Evolutionary conservation across 2,329 filamentous ascomycete species (phyloP), one percentile per base, ranked within the genome.

Genomic region (Epichloe festucae): DNA sequence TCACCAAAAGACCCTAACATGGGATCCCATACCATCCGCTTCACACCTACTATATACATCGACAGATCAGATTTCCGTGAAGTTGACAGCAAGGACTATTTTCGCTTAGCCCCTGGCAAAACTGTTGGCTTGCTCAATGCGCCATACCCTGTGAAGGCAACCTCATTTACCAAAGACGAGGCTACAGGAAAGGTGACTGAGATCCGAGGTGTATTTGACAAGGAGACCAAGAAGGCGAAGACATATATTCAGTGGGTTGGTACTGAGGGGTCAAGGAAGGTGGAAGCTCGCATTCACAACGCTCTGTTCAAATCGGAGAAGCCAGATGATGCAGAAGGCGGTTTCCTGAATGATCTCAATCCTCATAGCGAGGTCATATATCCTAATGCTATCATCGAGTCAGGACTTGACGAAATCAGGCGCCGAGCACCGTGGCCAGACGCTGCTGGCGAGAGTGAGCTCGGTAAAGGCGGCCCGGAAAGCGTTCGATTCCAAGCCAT

Each of bases 171-270:
- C 48, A 88, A 83, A 59, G 84, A 89, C 56, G 70, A 77, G 48
- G 65, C 70, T 1, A 79, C 77, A 3, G 85, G 84, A 49, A 75
- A 76, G 53, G 77, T 91, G 47, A 83, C 74, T 2, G 78, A 81
- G 55, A 79, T 93, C 53, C 75, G 74, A 39, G 85, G 64, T 19
- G 61, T 68, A 0, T 85, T 82, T 51, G 84, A 87, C 55, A 85
- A 85, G 53, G 84, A 87, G 54, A 79, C 76, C 17, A 82, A 84
- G 62, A 79, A 81, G 60, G 81, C 85, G 42, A 91, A 94, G 71
- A 83, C 89, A 1, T 87, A 81, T 63, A 95, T 96, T 64, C 89
- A 95, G 64, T 96, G 91, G 91, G 87, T 95, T 5, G 81, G 62
- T 19, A 63, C 82, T 5, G 79, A 82, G 40, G 83, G 80, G 1